Evolutionary conservation across 805 yeast genomes (phyloP).

Genomic region (Sugiyamaella chiloensis): DNA sequence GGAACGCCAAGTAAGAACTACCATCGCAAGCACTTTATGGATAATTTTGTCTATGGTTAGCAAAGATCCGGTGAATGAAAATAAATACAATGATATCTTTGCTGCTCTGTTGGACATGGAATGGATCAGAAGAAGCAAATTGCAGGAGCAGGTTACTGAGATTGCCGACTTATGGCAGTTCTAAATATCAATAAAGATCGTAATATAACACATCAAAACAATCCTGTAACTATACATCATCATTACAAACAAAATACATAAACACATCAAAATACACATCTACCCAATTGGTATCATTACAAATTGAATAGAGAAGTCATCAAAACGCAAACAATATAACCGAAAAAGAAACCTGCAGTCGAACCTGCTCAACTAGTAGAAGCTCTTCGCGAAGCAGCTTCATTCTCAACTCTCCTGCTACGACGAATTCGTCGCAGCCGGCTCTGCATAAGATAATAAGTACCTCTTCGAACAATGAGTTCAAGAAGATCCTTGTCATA

Average conservation of each 20-base stretch:
- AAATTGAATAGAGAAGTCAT: background rate
- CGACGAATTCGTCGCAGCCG: conserved; percentile 67
- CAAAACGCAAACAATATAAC: background rate
- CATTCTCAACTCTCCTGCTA: conserved; percentile 9
- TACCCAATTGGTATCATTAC: background rate
- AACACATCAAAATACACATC: conserved; percentile 2
- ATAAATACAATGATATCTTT: conserved; percentile 6
- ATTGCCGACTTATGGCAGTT: background rate
- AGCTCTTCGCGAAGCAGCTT: background rate
- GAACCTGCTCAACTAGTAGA: background rate
- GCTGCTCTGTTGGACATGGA: conserved; percentile 27
- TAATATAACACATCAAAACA: conserved; percentile 1
- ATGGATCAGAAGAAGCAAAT: conserved; percentile 26
- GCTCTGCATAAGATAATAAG: conserved; percentile 77
- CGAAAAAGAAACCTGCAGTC: conserved; percentile 1
- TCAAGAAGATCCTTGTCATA: conserved; percentile 57
- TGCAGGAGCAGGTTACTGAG: conserved; percentile 16
- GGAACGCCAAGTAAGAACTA: conserved; percentile 9
- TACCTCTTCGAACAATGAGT: conserved; percentile 74
- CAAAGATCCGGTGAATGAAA: background rate
- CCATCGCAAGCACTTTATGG: conserved; percentile 17
- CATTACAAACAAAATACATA: no score
- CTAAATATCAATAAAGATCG: background rate
- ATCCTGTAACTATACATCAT: background rate
- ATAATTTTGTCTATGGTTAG: conserved; percentile 13